These are phyloP conservation scores for Penstemon barbatus DNA, from an alignment of 257 asterid species.

Conservation along the genomic window DNA sequence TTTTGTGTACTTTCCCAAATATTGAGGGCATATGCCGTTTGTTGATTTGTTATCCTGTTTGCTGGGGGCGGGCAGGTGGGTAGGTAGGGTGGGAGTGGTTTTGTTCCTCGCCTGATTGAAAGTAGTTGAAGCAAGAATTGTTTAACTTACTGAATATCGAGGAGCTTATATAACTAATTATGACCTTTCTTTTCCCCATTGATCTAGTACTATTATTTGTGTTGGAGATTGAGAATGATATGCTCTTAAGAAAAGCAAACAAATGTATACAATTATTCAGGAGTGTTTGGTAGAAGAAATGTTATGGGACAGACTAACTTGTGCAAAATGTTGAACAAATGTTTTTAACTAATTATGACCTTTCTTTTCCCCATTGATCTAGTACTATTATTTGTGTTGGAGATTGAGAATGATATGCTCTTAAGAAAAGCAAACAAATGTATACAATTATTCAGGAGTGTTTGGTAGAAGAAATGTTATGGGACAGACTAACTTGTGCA, in stretches of 20 bases:
- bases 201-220: too few species aligned
- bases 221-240: too few species aligned
- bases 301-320: not conserved
- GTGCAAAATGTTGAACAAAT: not conserved
- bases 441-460: not conserved
- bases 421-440: too few species aligned
- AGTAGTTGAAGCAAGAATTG: not conserved
- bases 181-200: too few species aligned
- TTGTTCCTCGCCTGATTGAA: conserved; percentile 9
- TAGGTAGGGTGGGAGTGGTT: not conserved
- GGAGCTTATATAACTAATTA: too few species aligned
- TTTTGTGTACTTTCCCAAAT: conserved; percentile 1
- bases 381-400: too few species aligned
- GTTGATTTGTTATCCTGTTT: not conserved
- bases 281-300: not conserved
- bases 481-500: not conserved
- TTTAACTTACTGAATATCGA: not conserved
- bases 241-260: too few species aligned
- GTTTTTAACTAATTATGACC: not conserved
- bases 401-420: too few species aligned
- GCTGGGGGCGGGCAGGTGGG: not conserved
- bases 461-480: not conserved
- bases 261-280: not conserved
- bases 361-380: too few species aligned
- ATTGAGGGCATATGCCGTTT: not conserved